Base-by-base conservation (phyloP, 139 green algal genomes). In the Astrephomene gubernaculifera region DNA sequence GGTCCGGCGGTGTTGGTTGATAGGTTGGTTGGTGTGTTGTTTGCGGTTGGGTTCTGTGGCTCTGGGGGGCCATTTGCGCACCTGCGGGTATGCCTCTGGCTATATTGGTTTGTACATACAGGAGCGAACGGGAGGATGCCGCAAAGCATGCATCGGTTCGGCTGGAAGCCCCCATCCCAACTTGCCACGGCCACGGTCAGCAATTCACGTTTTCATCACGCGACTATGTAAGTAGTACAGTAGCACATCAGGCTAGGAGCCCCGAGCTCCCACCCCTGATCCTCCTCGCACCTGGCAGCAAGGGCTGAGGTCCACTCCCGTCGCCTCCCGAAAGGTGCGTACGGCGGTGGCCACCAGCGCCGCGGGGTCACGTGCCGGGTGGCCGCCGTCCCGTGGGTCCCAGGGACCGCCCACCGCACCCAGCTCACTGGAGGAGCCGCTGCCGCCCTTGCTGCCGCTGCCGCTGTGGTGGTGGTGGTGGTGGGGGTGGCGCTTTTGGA, bases 371-470 rank as follows among this genome's bases (percentile, higher is more conserved):
- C 29, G 8, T 2, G 82, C 87, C 4, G 92, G 92, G 76, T 93
- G 86, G 31, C 53, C 74, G 4, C 92, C 92, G 70, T 95, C 92
- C 22, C 52, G 4, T 0, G 89, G 90, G 7, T 90, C 88, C 92
- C 92, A 95, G 35, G 39, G 22, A 2, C 86, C 79, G 1, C 86
- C 86, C 25, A 83, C 21, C 7, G 39, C 60, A 41, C 49, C 79
- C 49, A 87, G 12, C 31, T 84, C 86, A 54, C 57, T 81, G 73
- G n/a, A 89, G 72, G 31, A 57, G 78, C 61, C 92, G 61, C 69
- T 85, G 65, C 53, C 67, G 54, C 9, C 25, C 64, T 29, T 90
- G 69, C 36, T 61, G 76, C 68, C 92, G 61, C 69, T 84, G 65
- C 35, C 73, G 61, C 6, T 21, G n/a, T 53, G 31, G 17, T 75